Conservation (phyloP, 306 rosid genomes). For the Cercis canadensis region DNA sequence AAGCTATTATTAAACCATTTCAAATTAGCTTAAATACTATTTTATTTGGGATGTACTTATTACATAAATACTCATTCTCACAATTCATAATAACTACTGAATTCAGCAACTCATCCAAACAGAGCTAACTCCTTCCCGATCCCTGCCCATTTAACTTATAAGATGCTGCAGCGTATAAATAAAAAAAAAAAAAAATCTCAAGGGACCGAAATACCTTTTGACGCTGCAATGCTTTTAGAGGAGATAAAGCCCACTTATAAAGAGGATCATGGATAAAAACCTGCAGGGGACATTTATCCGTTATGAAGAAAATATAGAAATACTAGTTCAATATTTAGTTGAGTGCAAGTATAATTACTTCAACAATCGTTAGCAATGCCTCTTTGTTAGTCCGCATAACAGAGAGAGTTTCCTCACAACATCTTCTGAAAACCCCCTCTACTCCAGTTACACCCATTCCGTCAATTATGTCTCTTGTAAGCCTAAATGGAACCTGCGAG, state of each 20-base stretch:
- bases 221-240: conserved; percentile 95
- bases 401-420: conserved; percentile 95
- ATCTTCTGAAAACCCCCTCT: conserved; percentile 96
- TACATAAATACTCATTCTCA: conserved; percentile 1
- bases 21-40: not conserved
- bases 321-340: not conserved
- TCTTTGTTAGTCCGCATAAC: conserved; percentile 95
- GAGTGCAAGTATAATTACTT: conserved; percentile 53
- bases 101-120: conserved; percentile 19
- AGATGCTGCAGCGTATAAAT: conserved; percentile 20
- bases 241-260: conserved; percentile 96
- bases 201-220: conserved; percentile 69
- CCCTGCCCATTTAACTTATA: not conserved
- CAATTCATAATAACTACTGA: conserved; percentile 17
- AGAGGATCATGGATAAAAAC: conserved; percentile 98
- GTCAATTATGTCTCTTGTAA: conserved; percentile 88
- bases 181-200: conserved; percentile 2
- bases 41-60: not conserved
- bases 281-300: conserved; percentile 50
- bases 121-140: too few relatives aligned
- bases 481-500: conserved; percentile 88
- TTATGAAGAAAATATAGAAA: conserved; percentile 31
- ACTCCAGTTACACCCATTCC: conserved; percentile 96
- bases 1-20: not conserved
- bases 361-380: conserved; percentile 86